Evolutionary conservation across 1,284 basidiomycete genomes (phyloP), one percentile per base, ranked within the genome.

Genomic region (Pseudozyma sp.): DNA sequence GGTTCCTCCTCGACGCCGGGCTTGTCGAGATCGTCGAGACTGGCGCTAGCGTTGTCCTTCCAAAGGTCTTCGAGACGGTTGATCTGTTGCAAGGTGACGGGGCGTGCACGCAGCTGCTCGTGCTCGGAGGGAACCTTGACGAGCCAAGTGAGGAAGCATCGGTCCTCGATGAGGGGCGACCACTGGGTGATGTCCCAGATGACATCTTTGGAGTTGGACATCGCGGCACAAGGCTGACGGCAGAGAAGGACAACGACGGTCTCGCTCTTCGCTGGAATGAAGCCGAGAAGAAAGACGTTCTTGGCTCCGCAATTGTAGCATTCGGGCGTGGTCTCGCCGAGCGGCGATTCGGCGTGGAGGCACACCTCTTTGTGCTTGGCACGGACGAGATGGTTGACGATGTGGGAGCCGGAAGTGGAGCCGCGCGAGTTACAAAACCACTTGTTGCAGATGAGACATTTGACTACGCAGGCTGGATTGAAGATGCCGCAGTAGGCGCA

Each of bases 331-430:
- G 96, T 99, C 85, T 99, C 97, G 6, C 97, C 97, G 0, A 99
- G 88, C 1, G 95, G 94, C 60, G 92, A 92, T 80, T 99, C 95
- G 56, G 92, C 92, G 84, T 99, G 97, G 48, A 99, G 87, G 67
- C 94, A 92, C 68, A 99, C 96, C 84, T 99, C 96, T 87, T 98
- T 98, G 87, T 99, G 97, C 86, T 98, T 97, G 31, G 97, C 94
- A 80, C 96, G 93, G 56, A 99, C 97, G 59, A 99, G 89, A 86
- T 99, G 97, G 85, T 97, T 97, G 80, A 99, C 96, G 79, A 99
- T 99, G 85, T 99, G 97, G 10, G 82, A 82, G 4, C 95, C 96
- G 0, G 95, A 96, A 3, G 95, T 97, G 81, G 95, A 96, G 55
- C 96, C 95, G 54, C 96, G 90, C n/a, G 96, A 96, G 85, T 99